Percentiles rank a stretch among this genome's conserved stretches.
Conservation (phyloP, 2,329 filamentous ascomycete genomes). For the Neurospora crassa region DNA sequence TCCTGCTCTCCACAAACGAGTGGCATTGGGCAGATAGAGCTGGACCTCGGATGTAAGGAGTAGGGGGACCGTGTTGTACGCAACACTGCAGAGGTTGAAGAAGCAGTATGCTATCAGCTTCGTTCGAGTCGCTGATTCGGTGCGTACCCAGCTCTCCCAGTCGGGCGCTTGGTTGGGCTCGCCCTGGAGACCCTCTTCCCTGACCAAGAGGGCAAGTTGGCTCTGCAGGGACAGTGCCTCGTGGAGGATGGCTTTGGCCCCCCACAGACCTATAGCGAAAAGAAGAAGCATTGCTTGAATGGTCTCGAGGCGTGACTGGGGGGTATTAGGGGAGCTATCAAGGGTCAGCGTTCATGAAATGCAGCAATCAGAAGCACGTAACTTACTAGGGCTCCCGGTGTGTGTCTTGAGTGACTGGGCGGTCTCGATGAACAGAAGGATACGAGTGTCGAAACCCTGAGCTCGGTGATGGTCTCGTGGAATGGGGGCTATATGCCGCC, state of each 20-base stretch:
- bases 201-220: constrained; percentile 45
- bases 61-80: constrained; percentile 49
- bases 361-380: neutral
- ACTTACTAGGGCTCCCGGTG: constrained; percentile 51
- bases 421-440: constrained; percentile 47
- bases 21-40: constrained; percentile 43
- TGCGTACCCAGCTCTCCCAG: constrained; percentile 51
- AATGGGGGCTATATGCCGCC: constrained; percentile 50
- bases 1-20: constrained; percentile 48
- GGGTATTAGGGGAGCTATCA: constrained; percentile 46
- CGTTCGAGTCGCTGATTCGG: constrained; percentile 47
- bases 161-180: constrained; percentile 38
- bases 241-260: constrained; percentile 48
- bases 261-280: constrained; percentile 52
- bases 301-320: constrained; percentile 51
- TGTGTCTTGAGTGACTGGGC: constrained; percentile 47
- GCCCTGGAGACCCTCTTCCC: constrained; percentile 45
- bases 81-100: constrained; percentile 53
- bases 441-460: constrained; percentile 49
- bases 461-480: constrained; percentile 48
- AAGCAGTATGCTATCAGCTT: constrained; percentile 53
- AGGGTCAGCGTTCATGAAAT: constrained; percentile 3
- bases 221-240: constrained; percentile 52
- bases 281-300: constrained; percentile 54
- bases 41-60: constrained; percentile 51